Percentiles rank a stretch among this genome's conserved stretches.
These are phyloP conservation scores for Echinosphaeria canescens DNA, from an alignment of 2,329 filamentous ascomycete genomes.

Conservation along the genomic window DNA sequence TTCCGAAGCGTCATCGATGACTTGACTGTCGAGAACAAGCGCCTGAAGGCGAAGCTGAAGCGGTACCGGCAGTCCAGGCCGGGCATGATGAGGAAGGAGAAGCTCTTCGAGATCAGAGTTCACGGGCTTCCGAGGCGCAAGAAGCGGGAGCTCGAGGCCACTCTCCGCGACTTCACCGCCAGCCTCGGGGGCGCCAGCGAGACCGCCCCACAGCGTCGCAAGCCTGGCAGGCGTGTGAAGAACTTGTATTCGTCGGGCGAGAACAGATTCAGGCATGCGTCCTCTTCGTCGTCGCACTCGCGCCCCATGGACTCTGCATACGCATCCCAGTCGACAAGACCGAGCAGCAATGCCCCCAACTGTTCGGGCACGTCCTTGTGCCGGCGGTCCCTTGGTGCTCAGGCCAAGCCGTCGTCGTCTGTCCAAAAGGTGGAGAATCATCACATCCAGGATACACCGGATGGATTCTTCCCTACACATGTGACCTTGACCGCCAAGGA, in stretches of 20 bases:
- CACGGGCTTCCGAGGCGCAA: slow-evolving; percentile 52
- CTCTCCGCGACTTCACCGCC: slow-evolving; percentile 47
- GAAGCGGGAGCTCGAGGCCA: slow-evolving; percentile 55
- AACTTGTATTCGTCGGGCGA: slow-evolving; percentile 18
- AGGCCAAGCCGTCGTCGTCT: slow-evolving; percentile 20
- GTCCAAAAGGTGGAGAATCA: slow-evolving; percentile 47
- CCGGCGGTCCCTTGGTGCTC: slow-evolving; percentile 10
- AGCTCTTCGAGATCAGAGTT: slow-evolving; percentile 64
- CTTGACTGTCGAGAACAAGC: slow-evolving; percentile 65
- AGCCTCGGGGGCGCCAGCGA: slow-evolving; percentile 30
- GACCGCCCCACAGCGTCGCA: slow-evolving; percentile 18
- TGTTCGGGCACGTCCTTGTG: slow-evolving; percentile 17
- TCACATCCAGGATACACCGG: slow-evolving; percentile 50
- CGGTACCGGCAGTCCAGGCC: slow-evolving; percentile 47
- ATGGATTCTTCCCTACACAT: slow-evolving; percentile 40
- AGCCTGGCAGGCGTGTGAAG: slow-evolving; percentile 15
- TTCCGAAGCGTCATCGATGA: slow-evolving; percentile 75
- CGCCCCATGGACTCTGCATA: slow-evolving; percentile 39
- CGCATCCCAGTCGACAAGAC: slow-evolving; percentile 41
- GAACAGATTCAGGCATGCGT: slow-evolving; percentile 26
- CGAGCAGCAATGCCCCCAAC: slow-evolving; percentile 10
- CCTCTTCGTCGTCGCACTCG: slow-evolving; percentile 28
- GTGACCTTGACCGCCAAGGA: slow-evolving; percentile 46
- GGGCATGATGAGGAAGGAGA: slow-evolving; percentile 48
- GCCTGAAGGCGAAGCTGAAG: slow-evolving; percentile 49